A percentile compares a stretch with the other conserved stretches of the same genome.
Evolutionary conservation across 78 protist species (phyloP).

Genomic region (Dictyostelium intermedium): DNA sequence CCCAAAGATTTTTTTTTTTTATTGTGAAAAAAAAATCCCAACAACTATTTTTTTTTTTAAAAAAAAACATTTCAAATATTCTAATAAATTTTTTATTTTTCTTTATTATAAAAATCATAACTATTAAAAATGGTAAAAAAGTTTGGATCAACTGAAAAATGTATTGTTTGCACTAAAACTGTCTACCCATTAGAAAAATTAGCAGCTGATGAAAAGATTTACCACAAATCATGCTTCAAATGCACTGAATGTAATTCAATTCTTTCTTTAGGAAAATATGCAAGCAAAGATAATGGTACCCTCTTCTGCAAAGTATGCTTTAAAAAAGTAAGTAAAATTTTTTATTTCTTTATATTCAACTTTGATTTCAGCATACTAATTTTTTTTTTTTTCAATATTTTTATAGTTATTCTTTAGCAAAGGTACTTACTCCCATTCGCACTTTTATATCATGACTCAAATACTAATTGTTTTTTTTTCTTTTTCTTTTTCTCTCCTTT

Average conservation of each 20-base stretch:
- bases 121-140: background rate
- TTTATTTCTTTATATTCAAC: background rate
- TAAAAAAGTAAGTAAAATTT: background rate
- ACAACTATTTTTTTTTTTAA: no score
- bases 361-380: background rate
- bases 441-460: no score
- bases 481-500: no score
- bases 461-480: no score
- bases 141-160: constrained; percentile 56
- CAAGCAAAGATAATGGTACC: constrained; percentile 58
- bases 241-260: constrained; percentile 67
- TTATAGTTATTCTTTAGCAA: constrained; percentile 42
- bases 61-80: background rate
- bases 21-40: no score
- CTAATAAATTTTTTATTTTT: background rate
- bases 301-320: constrained; percentile 77
- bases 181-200: constrained; percentile 53
- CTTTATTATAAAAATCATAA: background rate
- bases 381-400: background rate
- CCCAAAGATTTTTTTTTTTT: no score
- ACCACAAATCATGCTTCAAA: constrained; percentile 79
- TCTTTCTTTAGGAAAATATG: constrained; percentile 78
- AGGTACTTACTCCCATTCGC: constrained; percentile 26
- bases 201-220: constrained; percentile 72
- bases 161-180: constrained; percentile 65